Conservation (phyloP, 176 grass and related monocot genomes). For the Zoysia japonica region DNA sequence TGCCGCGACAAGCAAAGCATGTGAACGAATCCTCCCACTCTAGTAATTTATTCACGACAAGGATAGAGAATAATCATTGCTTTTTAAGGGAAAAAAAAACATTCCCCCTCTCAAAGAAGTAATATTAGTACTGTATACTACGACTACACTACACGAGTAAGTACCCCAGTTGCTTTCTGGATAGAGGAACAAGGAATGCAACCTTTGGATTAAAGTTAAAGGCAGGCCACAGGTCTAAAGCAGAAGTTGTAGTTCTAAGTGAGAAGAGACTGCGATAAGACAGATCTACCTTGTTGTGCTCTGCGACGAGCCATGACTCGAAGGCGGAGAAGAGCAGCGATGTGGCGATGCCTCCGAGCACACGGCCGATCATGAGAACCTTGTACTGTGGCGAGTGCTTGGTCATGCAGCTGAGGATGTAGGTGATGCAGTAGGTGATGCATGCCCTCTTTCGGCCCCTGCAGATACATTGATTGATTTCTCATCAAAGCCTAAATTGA, state of each 20-base stretch:
- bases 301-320: slow-evolving; percentile 98
- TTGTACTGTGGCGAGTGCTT: slow-evolving; percentile 93
- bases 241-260: not conserved
- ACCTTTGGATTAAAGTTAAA: slow-evolving; percentile 47
- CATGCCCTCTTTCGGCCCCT: slow-evolving; percentile 93
- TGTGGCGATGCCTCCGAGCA: slow-evolving; percentile 79
- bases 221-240: slow-evolving; percentile 37
- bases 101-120: not conserved
- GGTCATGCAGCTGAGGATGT: slow-evolving; percentile 96
- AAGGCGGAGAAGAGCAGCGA: slow-evolving; percentile 97
- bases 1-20: slow-evolving; percentile 32
- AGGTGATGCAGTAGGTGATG: slow-evolving; percentile 90
- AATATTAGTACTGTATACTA: not conserved
- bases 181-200: not conserved
- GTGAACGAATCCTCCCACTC: slow-evolving; percentile 11
- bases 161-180: not conserved
- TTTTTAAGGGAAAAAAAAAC: not conserved
- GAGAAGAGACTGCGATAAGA: not conserved
- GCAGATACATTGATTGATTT: not conserved
- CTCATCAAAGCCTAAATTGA: not conserved
- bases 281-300: slow-evolving; percentile 91
- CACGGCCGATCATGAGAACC: slow-evolving; percentile 77
- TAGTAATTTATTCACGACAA: slow-evolving; percentile 40
- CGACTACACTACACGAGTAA: too few relatives aligned
- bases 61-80: not conserved